These are phyloP conservation scores for Artemisia argyi DNA, from an alignment of 129 eudicot genomes.

Conservation along the genomic window DNA sequence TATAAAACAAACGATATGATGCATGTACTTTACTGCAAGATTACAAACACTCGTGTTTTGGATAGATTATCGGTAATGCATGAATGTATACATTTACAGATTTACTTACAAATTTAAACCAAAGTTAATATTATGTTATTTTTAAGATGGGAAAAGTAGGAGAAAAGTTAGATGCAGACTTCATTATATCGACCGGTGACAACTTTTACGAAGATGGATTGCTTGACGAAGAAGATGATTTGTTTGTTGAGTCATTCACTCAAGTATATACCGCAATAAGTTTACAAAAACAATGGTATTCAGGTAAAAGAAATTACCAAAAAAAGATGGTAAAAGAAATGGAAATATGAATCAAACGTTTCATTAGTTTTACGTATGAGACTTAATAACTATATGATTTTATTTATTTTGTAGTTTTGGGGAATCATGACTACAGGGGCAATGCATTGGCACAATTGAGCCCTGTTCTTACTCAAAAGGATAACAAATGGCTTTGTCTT, in stretches of 20 bases:
- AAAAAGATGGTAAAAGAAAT: too few species aligned
- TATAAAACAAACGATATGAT: too few species aligned
- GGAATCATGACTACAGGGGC: constrained; percentile 89
- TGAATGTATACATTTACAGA: too few species aligned
- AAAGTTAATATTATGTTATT: too few species aligned
- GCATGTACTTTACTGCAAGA: too few species aligned
- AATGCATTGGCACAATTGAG: constrained; percentile 73
- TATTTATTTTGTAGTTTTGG: constrained; percentile 50
- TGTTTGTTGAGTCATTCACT: constrained; percentile 55
- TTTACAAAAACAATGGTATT: constrained; percentile 66
- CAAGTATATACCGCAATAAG: constrained; percentile 53
- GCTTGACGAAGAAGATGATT: constrained; percentile 41
- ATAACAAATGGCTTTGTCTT: constrained; percentile 66
- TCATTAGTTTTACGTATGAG: background rate
- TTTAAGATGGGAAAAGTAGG: constrained; percentile 60
- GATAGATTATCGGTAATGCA: too few species aligned
- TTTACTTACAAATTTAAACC: too few species aligned
- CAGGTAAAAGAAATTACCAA: constrained; percentile 26
- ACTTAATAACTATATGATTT: background rate
- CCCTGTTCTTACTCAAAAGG: constrained; percentile 48
- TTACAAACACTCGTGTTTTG: too few species aligned
- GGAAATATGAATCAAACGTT: too few species aligned
- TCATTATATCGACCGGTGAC: constrained; percentile 64
- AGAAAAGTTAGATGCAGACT: constrained; percentile 47
- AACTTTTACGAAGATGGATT: constrained; percentile 62